Evolutionary conservation across 331 rosid species (phyloP), one percentile per base, ranked within the genome.

Genomic region (Acacia concinna): DNA sequence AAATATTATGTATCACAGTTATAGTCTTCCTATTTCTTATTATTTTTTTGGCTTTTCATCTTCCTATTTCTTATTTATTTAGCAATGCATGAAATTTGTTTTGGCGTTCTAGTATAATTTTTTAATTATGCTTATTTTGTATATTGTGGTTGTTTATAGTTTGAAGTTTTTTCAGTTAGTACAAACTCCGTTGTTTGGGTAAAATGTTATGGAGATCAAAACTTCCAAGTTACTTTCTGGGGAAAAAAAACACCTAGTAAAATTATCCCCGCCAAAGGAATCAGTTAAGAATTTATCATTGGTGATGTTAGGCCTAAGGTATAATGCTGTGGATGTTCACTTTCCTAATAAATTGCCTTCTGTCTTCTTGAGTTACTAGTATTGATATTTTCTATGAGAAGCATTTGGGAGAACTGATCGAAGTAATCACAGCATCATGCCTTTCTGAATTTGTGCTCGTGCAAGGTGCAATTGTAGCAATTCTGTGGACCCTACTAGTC

Each of bases 331-430:
- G 20, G 20, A 4, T 4, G 4, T 68, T 68, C 34, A 38, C 52
- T 68, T 68, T 13, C 18, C 73, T 21, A 6, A n/a, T n/a, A n/a
- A 34, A 38, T 23, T 38, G 34, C 32, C 18, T 32, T 63, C 71
- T 12, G 31, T 67, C 11, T 40, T 37, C n/a, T 40, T 5, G 21
- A 17, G 52, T 9, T 68, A 80, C 91, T 31, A 87, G 90, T 65
- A 84, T 93, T 73, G 99, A 96, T 85, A 88, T 93, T 68, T 96
- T 96, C 92, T 96, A 90, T 79, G 97, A 91, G 90, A 93, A 86
- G 89, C 98, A 96, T 82, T 86, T 96, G 95, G 90, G 89, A 74
- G 93, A 93, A 79, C 76, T 96, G 79, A 79, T 96, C 32, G 99
- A 90, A 73, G 97, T 91, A 52, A 90, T 96, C 70, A 76, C 85